These are phyloP conservation scores for Macrolepiota albuminosa DNA, from an alignment of 768 basidiomycete genomes.

Conservation along the genomic window DNA sequence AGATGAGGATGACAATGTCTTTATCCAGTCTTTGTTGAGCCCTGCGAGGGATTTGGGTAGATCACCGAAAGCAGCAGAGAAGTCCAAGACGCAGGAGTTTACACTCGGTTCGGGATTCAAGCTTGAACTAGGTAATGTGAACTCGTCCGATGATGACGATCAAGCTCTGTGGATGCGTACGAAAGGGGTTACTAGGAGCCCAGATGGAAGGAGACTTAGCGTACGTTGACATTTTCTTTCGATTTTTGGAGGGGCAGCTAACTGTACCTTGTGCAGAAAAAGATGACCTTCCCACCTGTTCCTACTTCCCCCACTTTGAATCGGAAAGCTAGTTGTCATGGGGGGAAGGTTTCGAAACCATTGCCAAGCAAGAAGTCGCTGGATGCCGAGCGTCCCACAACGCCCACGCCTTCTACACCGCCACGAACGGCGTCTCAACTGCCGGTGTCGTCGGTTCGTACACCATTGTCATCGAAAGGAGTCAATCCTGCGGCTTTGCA, in stretches of 20 bases:
- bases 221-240: slow-evolving; percentile 14
- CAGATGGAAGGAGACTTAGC: slow-evolving; percentile 20
- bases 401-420: slow-evolving; percentile 18
- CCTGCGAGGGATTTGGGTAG: slow-evolving; percentile 42
- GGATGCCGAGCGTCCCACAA: slow-evolving; percentile 8
- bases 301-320: slow-evolving; percentile 44
- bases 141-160: slow-evolving; percentile 26
- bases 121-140: slow-evolving; percentile 23
- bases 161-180: slow-evolving; percentile 21
- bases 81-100: slow-evolving; percentile 20
- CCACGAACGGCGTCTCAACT: slow-evolving; percentile 17
- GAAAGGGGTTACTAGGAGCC: slow-evolving; percentile 23
- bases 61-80: slow-evolving; percentile 23
- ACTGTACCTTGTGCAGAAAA: slow-evolving; percentile 25
- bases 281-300: slow-evolving; percentile 32
- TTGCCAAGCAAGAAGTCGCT: slow-evolving; percentile 6
- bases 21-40: slow-evolving; percentile 31
- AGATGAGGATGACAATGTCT: slow-evolving; percentile 27
- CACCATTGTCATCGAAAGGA: slow-evolving; percentile 19
- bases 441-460: slow-evolving; percentile 20
- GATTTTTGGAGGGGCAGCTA: slow-evolving; percentile 7
- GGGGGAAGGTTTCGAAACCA: slow-evolving; percentile 16
- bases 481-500: slow-evolving; percentile 30
- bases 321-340: slow-evolving; percentile 22
- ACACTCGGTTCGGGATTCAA: slow-evolving; percentile 37